Percentiles rank a stretch among this genome's conserved stretches.
Evolutionary conservation across 2,329 filamentous ascomycete genomes (phyloP).

Genomic region (Trichoderma harzianum): DNA sequence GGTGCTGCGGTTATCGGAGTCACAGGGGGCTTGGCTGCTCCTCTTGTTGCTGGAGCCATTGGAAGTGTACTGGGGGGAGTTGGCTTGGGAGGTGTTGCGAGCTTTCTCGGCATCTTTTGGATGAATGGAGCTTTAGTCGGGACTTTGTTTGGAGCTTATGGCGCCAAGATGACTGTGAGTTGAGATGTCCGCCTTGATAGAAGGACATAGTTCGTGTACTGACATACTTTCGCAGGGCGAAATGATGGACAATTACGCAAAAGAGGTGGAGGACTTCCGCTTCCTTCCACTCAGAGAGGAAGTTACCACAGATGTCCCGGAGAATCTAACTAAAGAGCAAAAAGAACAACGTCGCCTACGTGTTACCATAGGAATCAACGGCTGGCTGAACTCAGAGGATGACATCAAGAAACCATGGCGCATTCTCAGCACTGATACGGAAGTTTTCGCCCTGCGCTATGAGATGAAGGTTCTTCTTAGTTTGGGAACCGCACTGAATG

Average conservation of each 20-base stretch:
- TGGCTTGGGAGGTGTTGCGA: constrained; percentile 79
- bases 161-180: constrained; percentile 64
- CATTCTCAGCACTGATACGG: constrained; percentile 65
- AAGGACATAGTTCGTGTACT: neutral
- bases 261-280: constrained; percentile 75
- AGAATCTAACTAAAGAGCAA: constrained; percentile 20
- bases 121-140: constrained; percentile 84
- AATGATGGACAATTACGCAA: constrained; percentile 84
- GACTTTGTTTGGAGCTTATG: constrained; percentile 83
- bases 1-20: constrained; percentile 89
- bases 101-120: constrained; percentile 80
- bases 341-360: constrained; percentile 54
- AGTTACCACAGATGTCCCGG: constrained; percentile 31
- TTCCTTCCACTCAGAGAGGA: constrained; percentile 69
- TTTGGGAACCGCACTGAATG: constrained; percentile 69
- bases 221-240: constrained; percentile 50
- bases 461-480: constrained; percentile 75
- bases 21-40: constrained; percentile 86
- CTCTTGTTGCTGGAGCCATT: constrained; percentile 79
- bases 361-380: constrained; percentile 82
- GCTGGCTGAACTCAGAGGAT: constrained; percentile 73
- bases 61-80: constrained; percentile 82
- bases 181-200: neutral
- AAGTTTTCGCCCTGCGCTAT: constrained; percentile 81
- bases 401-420: constrained; percentile 80